A percentile compares a stretch with the other conserved stretches of the same genome.
phyloP scores from a whole-genome alignment of 225 moss, liverwort and hornwort species.

The Marchantia paleacea region DNA sequence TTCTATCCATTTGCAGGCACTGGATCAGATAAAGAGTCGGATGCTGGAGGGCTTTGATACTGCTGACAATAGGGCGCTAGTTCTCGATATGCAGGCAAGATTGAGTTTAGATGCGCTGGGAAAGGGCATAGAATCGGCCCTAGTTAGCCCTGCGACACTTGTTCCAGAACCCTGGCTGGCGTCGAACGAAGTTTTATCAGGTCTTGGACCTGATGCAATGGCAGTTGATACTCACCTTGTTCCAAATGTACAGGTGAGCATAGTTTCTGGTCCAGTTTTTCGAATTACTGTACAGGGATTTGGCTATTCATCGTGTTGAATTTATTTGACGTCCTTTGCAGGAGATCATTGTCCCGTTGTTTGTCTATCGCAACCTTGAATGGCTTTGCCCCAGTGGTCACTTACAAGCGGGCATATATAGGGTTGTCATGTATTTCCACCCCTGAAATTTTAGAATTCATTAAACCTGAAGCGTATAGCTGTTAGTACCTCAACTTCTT shows the following conservation, averaged over 20 bases:
- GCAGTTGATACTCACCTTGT: slow-evolving; percentile 77
- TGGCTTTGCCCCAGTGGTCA: too few relatives aligned
- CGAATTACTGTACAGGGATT: too few relatives aligned
- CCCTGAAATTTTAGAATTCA: too few relatives aligned
- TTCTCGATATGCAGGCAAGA: slow-evolving; percentile 98
- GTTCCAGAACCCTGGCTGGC: slow-evolving; percentile 93
- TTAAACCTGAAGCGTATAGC: too few relatives aligned
- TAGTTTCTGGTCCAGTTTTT: too few relatives aligned
- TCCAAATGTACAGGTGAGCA: slow-evolving; percentile 68
- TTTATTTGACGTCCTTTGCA: too few relatives aligned
- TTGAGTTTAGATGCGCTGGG: slow-evolving; percentile 79
- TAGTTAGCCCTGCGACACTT: slow-evolving; percentile 76
- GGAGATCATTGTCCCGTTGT: too few relatives aligned
- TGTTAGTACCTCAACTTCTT: too few relatives aligned
- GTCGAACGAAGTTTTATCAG: slow-evolving; percentile 55
- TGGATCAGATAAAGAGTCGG: slow-evolving; percentile 88
- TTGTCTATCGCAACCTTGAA: too few relatives aligned
- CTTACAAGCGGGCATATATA: too few relatives aligned
- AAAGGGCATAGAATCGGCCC: slow-evolving; percentile 87
- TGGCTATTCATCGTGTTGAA: too few relatives aligned
- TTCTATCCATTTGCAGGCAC: slow-evolving; percentile 51
- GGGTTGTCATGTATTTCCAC: too few relatives aligned
- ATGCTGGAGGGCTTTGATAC: slow-evolving; percentile 91
- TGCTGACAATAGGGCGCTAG: slow-evolving; percentile 81
- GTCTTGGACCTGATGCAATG: slow-evolving; percentile 92